phyloP scores from a whole-genome alignment of 1,139 yeast species.

The Blastobotrys apis region DNA sequence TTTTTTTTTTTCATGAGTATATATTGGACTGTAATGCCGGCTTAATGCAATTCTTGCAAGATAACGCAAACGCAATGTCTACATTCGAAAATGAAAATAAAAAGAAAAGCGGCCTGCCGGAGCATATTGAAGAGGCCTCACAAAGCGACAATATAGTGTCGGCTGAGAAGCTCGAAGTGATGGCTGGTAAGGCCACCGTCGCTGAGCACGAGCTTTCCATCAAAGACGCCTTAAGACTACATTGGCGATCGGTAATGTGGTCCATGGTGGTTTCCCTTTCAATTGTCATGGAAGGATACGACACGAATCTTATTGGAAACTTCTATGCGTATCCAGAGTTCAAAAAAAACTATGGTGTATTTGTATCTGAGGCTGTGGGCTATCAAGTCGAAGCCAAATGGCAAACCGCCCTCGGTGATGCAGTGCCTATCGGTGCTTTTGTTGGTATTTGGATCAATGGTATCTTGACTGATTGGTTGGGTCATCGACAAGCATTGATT shows the following conservation, averaged over 20 bases:
- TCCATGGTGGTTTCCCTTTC: slow-evolving; percentile 28
- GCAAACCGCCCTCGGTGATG: slow-evolving; percentile 44
- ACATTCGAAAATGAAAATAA: too few species aligned
- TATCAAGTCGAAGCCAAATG: slow-evolving; percentile 42
- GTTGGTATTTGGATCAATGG: slow-evolving; percentile 42
- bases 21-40: too few species aligned
- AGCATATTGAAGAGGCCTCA: not conserved
- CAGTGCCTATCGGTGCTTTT: slow-evolving; percentile 38
- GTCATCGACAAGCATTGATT: slow-evolving; percentile 41
- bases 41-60: too few species aligned
- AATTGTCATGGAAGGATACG: slow-evolving; percentile 48
- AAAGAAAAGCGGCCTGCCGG: not conserved
- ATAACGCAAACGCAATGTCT: not conserved
- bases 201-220: slow-evolving; percentile 19
- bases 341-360: slow-evolving; percentile 31
- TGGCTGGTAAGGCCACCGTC: slow-evolving; percentile 28
- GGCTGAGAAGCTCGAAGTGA: not conserved
- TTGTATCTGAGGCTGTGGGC: slow-evolving; percentile 1
- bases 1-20: too few species aligned
- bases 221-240: not conserved
- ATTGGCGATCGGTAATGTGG: not conserved
- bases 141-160: not conserved
- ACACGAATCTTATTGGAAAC: slow-evolving; percentile 37
- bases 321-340: slow-evolving; percentile 44
- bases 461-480: slow-evolving; percentile 38